Percentiles rank a stretch among this genome's conserved stretches.
These are phyloP conservation scores for Gossypium aridum DNA, from an alignment of 441 rosid genomes.

Conservation along the genomic window DNA sequence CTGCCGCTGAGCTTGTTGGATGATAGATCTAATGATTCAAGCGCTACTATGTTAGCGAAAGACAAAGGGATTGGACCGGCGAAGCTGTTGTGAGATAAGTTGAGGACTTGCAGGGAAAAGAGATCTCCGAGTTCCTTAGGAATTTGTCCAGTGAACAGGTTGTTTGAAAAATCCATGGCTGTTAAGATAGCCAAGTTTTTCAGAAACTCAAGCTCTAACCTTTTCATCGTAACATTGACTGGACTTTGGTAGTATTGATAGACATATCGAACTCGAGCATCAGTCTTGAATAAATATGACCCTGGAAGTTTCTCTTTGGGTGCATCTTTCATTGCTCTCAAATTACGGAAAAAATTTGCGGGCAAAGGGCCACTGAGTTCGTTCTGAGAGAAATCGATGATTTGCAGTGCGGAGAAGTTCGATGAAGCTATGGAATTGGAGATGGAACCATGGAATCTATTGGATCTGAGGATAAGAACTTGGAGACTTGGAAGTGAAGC, in stretches of 20 bases:
- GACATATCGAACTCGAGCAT: not conserved
- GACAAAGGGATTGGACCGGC: conserved; percentile 9
- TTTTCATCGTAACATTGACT: not conserved
- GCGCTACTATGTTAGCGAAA: not conserved
- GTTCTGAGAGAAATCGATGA: not conserved
- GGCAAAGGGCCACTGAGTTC: not conserved
- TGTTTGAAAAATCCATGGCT: conserved; percentile 21
- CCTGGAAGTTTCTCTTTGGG: not conserved
- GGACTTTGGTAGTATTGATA: not conserved
- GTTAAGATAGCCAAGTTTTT: not conserved
- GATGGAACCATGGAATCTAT: not conserved
- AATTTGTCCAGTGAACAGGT: conserved; percentile 23
- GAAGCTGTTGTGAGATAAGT: conserved; percentile 9
- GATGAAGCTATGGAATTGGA: not conserved
- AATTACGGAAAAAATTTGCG: not conserved
- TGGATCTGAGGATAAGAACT: not conserved
- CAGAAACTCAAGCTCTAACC: not conserved
- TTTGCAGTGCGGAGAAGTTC: not conserved
- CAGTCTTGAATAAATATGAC: not conserved
- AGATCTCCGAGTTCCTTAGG: conserved; percentile 21
- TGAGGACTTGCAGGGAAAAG: not conserved
- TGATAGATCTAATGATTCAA: not conserved
- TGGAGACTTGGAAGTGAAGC: not conserved
- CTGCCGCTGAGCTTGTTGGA: conserved; percentile 7
- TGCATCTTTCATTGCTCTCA: not conserved